These are phyloP conservation scores for Helianthus tuberosus DNA, from an alignment of 129 eudicot genomes.

Conservation along the genomic window DNA sequence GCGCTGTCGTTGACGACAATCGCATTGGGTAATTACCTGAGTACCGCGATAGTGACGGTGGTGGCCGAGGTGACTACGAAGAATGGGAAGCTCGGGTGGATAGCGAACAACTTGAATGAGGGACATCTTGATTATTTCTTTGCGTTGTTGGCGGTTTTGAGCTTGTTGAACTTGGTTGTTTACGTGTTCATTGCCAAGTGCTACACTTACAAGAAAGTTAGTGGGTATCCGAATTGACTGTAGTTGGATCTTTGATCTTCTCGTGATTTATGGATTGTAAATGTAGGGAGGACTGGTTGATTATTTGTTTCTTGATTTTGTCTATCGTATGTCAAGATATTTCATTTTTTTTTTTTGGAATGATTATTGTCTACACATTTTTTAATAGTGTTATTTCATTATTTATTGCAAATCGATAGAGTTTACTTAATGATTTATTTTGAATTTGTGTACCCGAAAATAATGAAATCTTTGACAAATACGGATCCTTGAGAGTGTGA, in stretches of 20 bases:
- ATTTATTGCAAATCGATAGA: no score
- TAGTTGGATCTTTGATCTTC: background rate
- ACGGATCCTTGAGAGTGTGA: no score
- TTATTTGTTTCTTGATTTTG: conserved; percentile 7
- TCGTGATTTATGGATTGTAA: background rate
- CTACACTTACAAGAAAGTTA: conserved; percentile 68
- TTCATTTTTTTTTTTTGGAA: background rate
- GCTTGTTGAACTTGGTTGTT: conserved; percentile 57
- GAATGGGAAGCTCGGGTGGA: conserved; percentile 66
- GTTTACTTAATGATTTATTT: no score
- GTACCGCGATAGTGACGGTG: conserved; percentile 51
- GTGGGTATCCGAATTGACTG: conserved; percentile 15
- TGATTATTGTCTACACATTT: background rate
- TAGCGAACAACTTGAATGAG: conserved; percentile 59
- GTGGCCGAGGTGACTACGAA: conserved; percentile 50
- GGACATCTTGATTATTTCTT: conserved; percentile 75
- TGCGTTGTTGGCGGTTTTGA: conserved; percentile 47
- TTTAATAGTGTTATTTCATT: no score
- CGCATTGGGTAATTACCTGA: conserved; percentile 61
- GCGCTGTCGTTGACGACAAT: conserved; percentile 60
- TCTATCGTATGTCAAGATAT: conserved; percentile 3
- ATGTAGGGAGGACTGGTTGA: conserved; percentile 1
- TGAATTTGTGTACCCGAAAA: no score
- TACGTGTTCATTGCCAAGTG: conserved; percentile 57
- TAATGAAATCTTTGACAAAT: no score